Evolutionary conservation across 306 rosid species (phyloP), one percentile per base, ranked within the genome.

Genomic region (Cyamopsis tetragonoloba): DNA sequence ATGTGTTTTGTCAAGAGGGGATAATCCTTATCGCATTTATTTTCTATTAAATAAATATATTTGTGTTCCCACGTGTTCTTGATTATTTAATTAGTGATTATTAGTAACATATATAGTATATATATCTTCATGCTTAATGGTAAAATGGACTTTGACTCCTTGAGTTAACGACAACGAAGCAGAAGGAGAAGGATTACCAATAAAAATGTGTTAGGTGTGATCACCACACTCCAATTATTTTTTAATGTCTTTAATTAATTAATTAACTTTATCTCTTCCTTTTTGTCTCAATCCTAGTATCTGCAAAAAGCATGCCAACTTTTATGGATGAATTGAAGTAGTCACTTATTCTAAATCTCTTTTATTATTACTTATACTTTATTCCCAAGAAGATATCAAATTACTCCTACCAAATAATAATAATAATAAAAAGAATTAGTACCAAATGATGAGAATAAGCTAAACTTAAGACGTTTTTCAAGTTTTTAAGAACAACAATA

Each of bases 171-270:
- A 61, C n/a, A n/a, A n/a, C n/a, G n/a, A n/a, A n/a, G n/a, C 22
- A 9, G n/a, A 41, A 39, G 17, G 15, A 22, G 11, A 22, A 37
- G 20, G 6, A 13, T 7, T 20, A n/a, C n/a, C 20, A 60, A 38
- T 48, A 66, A 46, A n/a, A 41, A 58, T 32, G 59, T 39, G 39
- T 31, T 20, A 19, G 22, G 13, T 49, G 72, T 49, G 71, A 32
- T 12, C 24, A 64, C 57, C 12, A 28, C 4, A 44, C 57, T 14
- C 11, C 43, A 17, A 5, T 64, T 64, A 27, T 46, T 44, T n/a
- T n/a, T n/a, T n/a, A n/a, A n/a, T n/a, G n/a, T n/a, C n/a, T n/a
- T n/a, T n/a, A n/a, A n/a, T n/a, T n/a, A n/a, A n/a, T n/a, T 24
- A 43, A 26, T 44, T 4, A 38, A 4, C 10, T 42, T 14, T 8